A percentile compares a stretch with the other conserved stretches of the same genome.
These are phyloP conservation scores for Homolaphlyctis polyrhiza DNA, from an alignment of 371 early-diverging fungal species.

Conservation along the genomic window DNA sequence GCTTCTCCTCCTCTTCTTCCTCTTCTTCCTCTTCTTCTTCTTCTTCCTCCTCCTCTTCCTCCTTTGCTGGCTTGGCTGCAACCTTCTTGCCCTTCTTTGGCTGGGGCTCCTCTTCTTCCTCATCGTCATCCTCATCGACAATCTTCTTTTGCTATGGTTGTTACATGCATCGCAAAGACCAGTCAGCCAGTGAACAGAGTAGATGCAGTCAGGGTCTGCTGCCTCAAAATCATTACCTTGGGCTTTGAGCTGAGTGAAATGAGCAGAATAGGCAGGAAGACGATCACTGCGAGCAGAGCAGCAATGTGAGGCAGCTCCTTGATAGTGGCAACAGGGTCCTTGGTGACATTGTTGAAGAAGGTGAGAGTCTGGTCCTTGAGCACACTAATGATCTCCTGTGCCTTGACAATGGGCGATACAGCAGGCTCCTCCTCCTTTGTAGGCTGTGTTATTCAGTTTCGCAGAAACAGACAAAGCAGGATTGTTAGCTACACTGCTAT, in stretches of 20 bases:
- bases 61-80: conserved; percentile 6
- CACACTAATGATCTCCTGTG: too few relatives aligned
- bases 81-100: conserved; percentile 15
- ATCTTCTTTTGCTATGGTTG: too few relatives aligned
- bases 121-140: conserved; percentile 1
- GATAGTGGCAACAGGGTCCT: conserved; percentile 48
- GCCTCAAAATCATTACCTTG: too few relatives aligned
- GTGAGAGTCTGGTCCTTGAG: conserved; percentile 22
- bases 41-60: conserved; percentile 24
- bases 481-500: background rate
- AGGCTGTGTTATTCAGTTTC: conserved; percentile 1
- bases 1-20: conserved; percentile 10
- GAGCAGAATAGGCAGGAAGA: conserved; percentile 26
- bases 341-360: conserved; percentile 35
- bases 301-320: conserved; percentile 46
- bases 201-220: too few relatives aligned
- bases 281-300: conserved; percentile 29
- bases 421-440: too few relatives aligned
- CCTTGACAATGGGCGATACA: background rate
- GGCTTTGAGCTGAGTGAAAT: too few relatives aligned
- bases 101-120: conserved; percentile 12
- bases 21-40: conserved; percentile 24
- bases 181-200: too few relatives aligned
- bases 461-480: conserved; percentile 4
- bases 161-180: too few relatives aligned